A percentile compares a stretch with the other conserved stretches of the same genome.
phyloP scores from a whole-genome alignment of 1,284 basidiomycete genomes.

The Singerocomus inundabilis region DNA sequence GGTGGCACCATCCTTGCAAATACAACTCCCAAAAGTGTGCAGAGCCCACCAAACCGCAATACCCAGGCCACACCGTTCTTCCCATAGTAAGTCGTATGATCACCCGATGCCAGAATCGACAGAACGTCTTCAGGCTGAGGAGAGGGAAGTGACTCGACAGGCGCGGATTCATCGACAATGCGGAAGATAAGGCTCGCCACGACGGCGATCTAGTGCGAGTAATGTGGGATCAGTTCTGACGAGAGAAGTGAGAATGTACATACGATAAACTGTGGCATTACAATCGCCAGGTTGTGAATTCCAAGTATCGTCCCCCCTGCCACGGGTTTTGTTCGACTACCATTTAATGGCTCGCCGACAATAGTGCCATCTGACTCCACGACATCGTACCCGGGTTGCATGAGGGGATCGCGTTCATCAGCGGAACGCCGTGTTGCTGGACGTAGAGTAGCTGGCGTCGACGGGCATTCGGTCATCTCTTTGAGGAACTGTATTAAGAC shows the following conservation, averaged over 20 bases:
- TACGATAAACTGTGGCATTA: conserved; percentile 89
- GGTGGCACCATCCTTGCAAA: conserved; percentile 80
- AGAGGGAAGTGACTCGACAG: conserved; percentile 35
- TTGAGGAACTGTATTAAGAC: conserved; percentile 66
- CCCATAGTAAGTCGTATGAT: conserved; percentile 63
- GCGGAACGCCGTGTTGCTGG: conserved; percentile 2
- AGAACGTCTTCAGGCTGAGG: conserved; percentile 16
- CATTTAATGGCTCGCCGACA: conserved; percentile 32
- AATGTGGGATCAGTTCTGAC: background rate
- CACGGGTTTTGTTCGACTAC: conserved; percentile 51
- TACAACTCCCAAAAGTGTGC: conserved; percentile 71
- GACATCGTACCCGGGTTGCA: conserved; percentile 54
- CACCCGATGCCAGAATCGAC: conserved; percentile 12
- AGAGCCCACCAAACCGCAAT: conserved; percentile 86
- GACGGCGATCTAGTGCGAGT: conserved; percentile 69
- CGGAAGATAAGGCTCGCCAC: conserved; percentile 87
- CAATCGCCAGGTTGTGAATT: conserved; percentile 93
- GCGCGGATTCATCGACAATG: conserved; percentile 58
- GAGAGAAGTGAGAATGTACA: conserved; percentile 32
- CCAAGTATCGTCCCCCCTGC: conserved; percentile 95
- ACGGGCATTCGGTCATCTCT: conserved; percentile 52
- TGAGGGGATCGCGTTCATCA: conserved; percentile 61
- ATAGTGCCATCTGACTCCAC: conserved; percentile 44
- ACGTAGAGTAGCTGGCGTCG: background rate
- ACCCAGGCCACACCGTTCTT: conserved; percentile 94